These are phyloP conservation scores for Vicia sativa DNA, from an alignment of 306 rosid genomes.

Conservation along the genomic window DNA sequence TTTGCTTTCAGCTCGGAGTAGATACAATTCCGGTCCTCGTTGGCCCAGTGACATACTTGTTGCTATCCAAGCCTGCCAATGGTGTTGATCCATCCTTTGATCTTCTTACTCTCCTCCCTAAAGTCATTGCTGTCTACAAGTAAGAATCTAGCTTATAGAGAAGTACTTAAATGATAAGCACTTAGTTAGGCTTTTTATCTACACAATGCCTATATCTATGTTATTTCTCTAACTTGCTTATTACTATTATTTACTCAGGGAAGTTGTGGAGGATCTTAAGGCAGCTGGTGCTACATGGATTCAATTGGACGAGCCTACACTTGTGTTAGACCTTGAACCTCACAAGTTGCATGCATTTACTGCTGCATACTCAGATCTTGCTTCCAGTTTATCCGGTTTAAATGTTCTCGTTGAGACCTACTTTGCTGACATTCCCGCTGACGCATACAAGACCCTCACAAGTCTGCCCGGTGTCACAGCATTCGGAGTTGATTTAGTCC, in stretches of 20 bases:
- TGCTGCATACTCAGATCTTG: conserved; percentile 69
- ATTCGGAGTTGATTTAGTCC: conserved; percentile 78
- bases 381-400: conserved; percentile 67
- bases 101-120: conserved; percentile 74
- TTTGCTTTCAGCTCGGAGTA: conserved; percentile 74
- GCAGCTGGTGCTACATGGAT: conserved; percentile 89
- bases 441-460: conserved; percentile 74
- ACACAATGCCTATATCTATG: background rate
- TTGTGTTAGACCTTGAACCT: conserved; percentile 76
- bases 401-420: conserved; percentile 78
- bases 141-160: conserved; percentile 32
- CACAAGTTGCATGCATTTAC: conserved; percentile 70
- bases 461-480: conserved; percentile 68
- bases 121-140: conserved; percentile 75
- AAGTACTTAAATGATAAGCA: background rate
- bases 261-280: conserved; percentile 81
- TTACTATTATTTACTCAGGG: conserved; percentile 54
- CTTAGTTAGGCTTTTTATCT: background rate
- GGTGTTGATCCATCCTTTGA: conserved; percentile 68
- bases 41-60: conserved; percentile 86
- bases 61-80: conserved; percentile 86
- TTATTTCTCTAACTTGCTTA: conserved; percentile 32
- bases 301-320: conserved; percentile 89
- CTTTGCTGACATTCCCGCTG: conserved; percentile 84
- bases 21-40: conserved; percentile 80